Evolutionary conservation across 805 yeast genomes (phyloP).

Genomic region (Monosporozyma yasuniensis): DNA sequence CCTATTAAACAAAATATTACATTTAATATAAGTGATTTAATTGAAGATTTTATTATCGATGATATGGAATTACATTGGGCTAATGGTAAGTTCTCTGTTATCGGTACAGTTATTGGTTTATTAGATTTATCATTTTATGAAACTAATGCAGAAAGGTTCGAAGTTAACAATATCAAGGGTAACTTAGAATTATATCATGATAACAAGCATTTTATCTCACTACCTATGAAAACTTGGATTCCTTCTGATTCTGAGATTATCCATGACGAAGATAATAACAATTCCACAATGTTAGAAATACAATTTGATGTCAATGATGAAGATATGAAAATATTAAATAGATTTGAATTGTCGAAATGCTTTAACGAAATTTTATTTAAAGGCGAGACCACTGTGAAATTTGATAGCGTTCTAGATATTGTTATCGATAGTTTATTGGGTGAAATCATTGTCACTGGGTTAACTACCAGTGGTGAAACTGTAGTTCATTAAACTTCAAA

Average conservation of each 20-base stretch:
- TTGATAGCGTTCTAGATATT: slow-evolving; percentile 20
- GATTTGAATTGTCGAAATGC: slow-evolving; percentile 35
- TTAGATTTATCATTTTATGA: slow-evolving; percentile 29
- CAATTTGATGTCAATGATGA: slow-evolving; percentile 35
- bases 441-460: slow-evolving; percentile 21
- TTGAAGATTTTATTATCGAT: slow-evolving; percentile 33
- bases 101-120: slow-evolving; percentile 32
- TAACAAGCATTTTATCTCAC: slow-evolving; percentile 35
- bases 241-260: slow-evolving; percentile 32
- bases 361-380: slow-evolving; percentile 33
- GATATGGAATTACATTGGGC: slow-evolving; percentile 31
- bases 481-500: slow-evolving; percentile 11
- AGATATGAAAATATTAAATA: slow-evolving; percentile 36
- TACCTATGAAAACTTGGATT: slow-evolving; percentile 40
- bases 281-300: slow-evolving; percentile 28
- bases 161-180: slow-evolving; percentile 36
- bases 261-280: slow-evolving; percentile 12
- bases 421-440: slow-evolving; percentile 20
- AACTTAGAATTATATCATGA: slow-evolving; percentile 33
- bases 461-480: slow-evolving; percentile 23
- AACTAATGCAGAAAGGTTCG: slow-evolving; percentile 17
- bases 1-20: slow-evolving; percentile 19
- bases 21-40: slow-evolving; percentile 16
- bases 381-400: slow-evolving; percentile 32
- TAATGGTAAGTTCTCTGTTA: slow-evolving; percentile 20